Evolutionary conservation across 169 alveolate species (phyloP).

Genomic region (Perkinsus marinus): DNA sequence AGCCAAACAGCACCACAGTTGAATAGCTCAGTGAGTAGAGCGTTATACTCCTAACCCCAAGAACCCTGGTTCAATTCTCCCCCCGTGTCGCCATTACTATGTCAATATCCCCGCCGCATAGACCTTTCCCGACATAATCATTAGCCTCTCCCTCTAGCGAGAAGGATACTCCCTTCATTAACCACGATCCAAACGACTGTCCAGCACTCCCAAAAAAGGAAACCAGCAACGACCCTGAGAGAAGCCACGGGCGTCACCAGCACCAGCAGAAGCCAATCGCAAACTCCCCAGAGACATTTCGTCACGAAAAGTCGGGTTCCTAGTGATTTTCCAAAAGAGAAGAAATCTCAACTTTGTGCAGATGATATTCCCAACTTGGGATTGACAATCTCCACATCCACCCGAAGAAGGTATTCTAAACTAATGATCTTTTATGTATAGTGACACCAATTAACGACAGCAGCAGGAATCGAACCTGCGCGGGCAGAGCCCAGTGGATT

Average conservation of each 20-base stretch:
- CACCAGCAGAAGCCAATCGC: no score
- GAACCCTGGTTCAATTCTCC: background rate
- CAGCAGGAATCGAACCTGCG: constrained; percentile 89
- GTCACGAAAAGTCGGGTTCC: no score
- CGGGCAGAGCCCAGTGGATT: constrained; percentile 81
- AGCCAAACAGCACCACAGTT: background rate
- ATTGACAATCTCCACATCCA: no score
- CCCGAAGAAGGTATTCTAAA: no score
- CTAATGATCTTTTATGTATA: no score
- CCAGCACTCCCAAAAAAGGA: constrained; percentile 43
- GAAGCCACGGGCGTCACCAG: no score
- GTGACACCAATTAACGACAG: constrained; percentile 43
- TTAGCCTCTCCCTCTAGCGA: constrained; percentile 57
- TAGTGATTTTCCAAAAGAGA: no score
- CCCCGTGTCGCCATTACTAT: constrained; percentile 7
- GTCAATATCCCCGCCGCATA: constrained; percentile 47
- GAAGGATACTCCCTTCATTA: constrained; percentile 41
- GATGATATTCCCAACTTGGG: no score
- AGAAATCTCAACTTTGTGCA: no score
- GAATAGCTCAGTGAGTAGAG: background rate
- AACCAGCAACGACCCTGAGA: constrained; percentile 13
- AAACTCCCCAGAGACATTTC: no score
- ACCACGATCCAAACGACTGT: constrained; percentile 44
- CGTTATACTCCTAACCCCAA: background rate
- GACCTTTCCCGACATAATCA: constrained; percentile 53